phyloP scores from a whole-genome alignment of 495 filamentous ascomycete genomes.

The Penicillium dipodomyicola region DNA sequence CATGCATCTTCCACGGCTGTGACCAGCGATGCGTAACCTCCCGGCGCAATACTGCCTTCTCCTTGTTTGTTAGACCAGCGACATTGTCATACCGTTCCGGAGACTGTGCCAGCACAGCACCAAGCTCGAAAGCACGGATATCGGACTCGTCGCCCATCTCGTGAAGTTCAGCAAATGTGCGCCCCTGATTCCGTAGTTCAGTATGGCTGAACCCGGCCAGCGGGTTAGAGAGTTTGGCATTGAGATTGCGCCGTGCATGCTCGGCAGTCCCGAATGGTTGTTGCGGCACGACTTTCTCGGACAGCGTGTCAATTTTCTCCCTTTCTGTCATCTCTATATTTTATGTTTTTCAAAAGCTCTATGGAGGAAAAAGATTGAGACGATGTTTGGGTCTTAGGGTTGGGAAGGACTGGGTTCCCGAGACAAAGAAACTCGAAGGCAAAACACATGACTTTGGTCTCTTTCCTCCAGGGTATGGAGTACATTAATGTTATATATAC shows the following conservation, averaged over 20 bases:
- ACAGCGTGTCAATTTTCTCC: conserved; percentile 20
- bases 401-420: neutral
- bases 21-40: conserved; percentile 71
- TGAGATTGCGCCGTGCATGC: conserved; percentile 50
- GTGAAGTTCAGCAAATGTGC: conserved; percentile 61
- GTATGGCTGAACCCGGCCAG: conserved; percentile 60
- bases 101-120: conserved; percentile 67
- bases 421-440: conserved; percentile 7
- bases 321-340: conserved; percentile 10
- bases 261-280: conserved; percentile 44
- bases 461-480: neutral
- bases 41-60: conserved; percentile 55
- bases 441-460: neutral
- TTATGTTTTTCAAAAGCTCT: neutral
- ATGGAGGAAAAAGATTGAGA: neutral
- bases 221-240: conserved; percentile 68
- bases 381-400: neutral
- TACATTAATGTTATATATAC: neutral
- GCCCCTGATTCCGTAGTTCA: conserved; percentile 61
- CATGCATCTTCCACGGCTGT: conserved; percentile 67
- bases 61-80: conserved; percentile 53
- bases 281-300: conserved; percentile 25
- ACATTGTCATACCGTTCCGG: conserved; percentile 54
- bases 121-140: conserved; percentile 66
- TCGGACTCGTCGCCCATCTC: conserved; percentile 60